A percentile compares a stretch with the other conserved stretches of the same genome.
Conservation (phyloP, 2,329 filamentous ascomycete species). For the Phyllosticta citriasiana region DNA sequence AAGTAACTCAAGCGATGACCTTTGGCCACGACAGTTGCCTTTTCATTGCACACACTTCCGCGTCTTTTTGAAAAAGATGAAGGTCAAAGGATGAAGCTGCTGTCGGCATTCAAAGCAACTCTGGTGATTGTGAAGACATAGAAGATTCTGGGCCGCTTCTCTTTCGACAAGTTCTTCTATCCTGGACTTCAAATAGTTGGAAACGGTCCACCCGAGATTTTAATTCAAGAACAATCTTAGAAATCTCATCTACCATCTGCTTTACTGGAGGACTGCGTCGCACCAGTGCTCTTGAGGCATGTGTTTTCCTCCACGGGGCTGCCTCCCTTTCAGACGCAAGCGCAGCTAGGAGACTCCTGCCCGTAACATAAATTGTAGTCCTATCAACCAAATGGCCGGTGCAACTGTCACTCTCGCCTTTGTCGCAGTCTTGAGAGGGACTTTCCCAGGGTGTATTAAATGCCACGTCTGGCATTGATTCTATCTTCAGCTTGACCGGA, state of each 20-base stretch:
- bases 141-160: background rate
- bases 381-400: too few species aligned
- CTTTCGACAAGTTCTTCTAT: background rate
- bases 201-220: background rate
- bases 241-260: background rate
- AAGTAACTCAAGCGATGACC: constrained; percentile 1
- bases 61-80: background rate
- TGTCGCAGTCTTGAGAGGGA: background rate
- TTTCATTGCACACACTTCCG: background rate
- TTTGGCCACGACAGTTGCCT: background rate
- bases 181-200: background rate
- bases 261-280: too few species aligned
- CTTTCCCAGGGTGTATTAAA: background rate
- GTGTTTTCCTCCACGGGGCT: too few species aligned
- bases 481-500: background rate
- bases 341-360: too few species aligned
- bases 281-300: too few species aligned
- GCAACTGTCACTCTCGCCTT: too few species aligned
- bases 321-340: too few species aligned
- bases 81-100: background rate
- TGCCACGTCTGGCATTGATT: background rate
- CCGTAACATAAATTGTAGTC: too few species aligned
- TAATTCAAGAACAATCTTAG: background rate
- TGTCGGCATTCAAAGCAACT: background rate
- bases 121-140: background rate